Evolutionary conservation across 2,329 filamentous ascomycete genomes (phyloP), one percentile per base, ranked within the genome.

Genomic region (Zopfia rhizophila): DNA sequence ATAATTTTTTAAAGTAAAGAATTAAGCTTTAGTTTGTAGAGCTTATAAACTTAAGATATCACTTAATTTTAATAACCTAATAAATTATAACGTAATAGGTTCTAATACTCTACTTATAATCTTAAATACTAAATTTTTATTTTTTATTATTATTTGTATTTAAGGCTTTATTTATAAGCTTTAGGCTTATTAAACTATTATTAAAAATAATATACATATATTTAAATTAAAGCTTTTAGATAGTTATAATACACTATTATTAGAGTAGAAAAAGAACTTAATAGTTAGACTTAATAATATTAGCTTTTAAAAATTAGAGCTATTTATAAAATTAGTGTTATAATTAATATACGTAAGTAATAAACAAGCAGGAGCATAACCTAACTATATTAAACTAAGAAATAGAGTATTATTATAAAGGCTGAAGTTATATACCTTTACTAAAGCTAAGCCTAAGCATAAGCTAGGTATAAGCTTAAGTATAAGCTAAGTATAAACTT

Each of bases 71-170:
- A 33, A 53, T 38, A 22, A 38, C 13, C 18, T 53, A 14, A 31
- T 39, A 17, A 18, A 41, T 33, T 22, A 35, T 22, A n/a, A 17
- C 7, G 27, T 17, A 40, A 50, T 16, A 22, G 21, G 19, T 36
- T 40, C 33, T 16, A 22, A 50, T 40, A 13, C 23, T 45, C 11
- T 18, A 7, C 35, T 29, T 21, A 41, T 29, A 35, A 22, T 41
- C 36, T 36, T 24, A 13, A 40, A 39, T 13, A 50, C 27, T 18
- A 14, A 29, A 33, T 22, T 40, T 23, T 53, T 38, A 4, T 40
- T 63, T 19, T 53, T 60, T 42, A 61, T 63, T 42, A 49, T 56
- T 28, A 56, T 63, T 38, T 50, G 28, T 33, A 63, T 49, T n/a
- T 16, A 61, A 44, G 56, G 58, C 28, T 56, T 58, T 19, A 36